Conservation (phyloP, 2,329 filamentous ascomycete species). For the Purpureocillium lavendulum region DNA sequence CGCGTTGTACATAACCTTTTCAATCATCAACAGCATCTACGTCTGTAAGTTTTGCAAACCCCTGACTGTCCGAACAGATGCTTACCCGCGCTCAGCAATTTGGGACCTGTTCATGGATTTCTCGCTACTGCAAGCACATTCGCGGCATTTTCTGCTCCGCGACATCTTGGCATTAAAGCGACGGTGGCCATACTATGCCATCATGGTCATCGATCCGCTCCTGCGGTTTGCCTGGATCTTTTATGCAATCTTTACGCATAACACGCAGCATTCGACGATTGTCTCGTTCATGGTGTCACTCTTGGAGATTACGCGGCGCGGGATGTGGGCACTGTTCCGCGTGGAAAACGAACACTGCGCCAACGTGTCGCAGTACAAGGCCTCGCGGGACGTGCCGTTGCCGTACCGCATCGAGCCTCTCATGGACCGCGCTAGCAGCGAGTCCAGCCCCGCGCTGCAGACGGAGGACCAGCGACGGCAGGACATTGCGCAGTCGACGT, state of each 20-base stretch:
- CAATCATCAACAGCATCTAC: constrained; percentile 76
- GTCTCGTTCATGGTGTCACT: constrained; percentile 73
- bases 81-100: constrained; percentile 41
- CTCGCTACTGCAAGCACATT: constrained; percentile 73
- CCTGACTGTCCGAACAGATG: not conserved
- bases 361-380: constrained; percentile 85
- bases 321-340: constrained; percentile 86
- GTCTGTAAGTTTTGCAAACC: constrained; percentile 47
- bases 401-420: constrained; percentile 61
- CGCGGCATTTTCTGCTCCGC: constrained; percentile 60
- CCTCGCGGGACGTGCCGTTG: constrained; percentile 76
- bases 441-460: constrained; percentile 12
- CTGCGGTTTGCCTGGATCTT: constrained; percentile 92
- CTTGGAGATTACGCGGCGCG: constrained; percentile 73
- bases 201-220: constrained; percentile 76
- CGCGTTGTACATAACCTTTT: constrained; percentile 71
- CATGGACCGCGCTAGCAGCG: constrained; percentile 31
- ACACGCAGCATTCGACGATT: constrained; percentile 74
- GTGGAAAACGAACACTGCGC: constrained; percentile 97
- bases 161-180: constrained; percentile 72
- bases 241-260: constrained; percentile 74
- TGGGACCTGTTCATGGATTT: constrained; percentile 98
- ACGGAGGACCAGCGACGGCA: constrained; percentile 10
- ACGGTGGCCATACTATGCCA: constrained; percentile 75
- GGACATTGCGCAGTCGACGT: constrained; percentile 5